phyloP scores from a whole-genome alignment of 192 early-diverging fungal genomes.

The Helicostylum pulchrum region DNA sequence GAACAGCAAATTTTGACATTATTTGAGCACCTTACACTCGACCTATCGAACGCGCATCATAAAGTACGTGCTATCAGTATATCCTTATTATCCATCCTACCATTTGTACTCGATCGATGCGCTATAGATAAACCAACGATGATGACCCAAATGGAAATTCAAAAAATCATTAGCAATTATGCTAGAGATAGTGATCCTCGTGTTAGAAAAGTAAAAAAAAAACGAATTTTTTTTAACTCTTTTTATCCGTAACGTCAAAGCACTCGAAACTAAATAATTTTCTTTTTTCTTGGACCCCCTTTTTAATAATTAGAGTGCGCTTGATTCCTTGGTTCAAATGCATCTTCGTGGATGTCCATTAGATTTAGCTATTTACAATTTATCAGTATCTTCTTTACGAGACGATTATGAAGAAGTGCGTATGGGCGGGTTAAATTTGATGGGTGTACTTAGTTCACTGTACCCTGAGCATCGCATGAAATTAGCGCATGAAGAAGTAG shows the following conservation, averaged over 20 bases:
- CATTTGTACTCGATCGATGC: conserved; percentile 28
- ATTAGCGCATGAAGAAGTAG: conserved; percentile 27
- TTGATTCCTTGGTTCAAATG: conserved; percentile 47
- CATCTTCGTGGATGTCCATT: conserved; percentile 44
- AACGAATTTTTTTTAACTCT: too few species aligned
- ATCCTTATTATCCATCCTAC: conserved; percentile 40
- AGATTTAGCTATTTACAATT: conserved; percentile 56
- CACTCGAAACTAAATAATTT: background rate
- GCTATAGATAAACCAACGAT: too few species aligned
- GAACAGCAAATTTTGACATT: conserved; percentile 28
- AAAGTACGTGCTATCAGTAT: conserved; percentile 46
- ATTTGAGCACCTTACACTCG: conserved; percentile 32
- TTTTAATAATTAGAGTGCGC: conserved; percentile 38
- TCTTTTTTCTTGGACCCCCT: too few species aligned
- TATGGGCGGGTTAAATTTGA: conserved; percentile 60
- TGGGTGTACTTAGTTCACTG: conserved; percentile 42
- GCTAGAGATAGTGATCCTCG: conserved; percentile 47
- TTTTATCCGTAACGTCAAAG: too few species aligned
- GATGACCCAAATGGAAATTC: conserved; percentile 41
- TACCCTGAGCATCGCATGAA: conserved; percentile 30
- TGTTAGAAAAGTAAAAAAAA: conserved; percentile 57
- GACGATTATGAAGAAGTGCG: conserved; percentile 77
- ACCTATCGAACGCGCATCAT: conserved; percentile 47
- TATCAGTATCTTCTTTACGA: conserved; percentile 58
- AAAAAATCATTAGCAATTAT: conserved; percentile 48